Conservation (phyloP, 805 yeast species). For the Blastobotrys peoriensis region DNA sequence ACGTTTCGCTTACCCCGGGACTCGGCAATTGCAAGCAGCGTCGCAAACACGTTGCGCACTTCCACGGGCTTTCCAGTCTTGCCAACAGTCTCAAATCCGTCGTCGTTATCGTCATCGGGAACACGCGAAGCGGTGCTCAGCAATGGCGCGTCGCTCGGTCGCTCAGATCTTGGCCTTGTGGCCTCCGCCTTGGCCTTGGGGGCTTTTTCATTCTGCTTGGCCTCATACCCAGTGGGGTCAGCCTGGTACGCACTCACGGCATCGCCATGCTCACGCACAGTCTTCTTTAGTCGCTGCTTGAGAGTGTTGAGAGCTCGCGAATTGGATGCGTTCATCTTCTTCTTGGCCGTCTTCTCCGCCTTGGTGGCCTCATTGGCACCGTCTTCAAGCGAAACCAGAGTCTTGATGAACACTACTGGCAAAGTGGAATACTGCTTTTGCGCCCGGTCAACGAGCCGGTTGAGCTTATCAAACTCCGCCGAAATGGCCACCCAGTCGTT, state of each 20-base stretch:
- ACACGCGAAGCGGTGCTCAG: slow-evolving; percentile 26
- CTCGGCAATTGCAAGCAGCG: slow-evolving; percentile 70
- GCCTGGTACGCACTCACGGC: slow-evolving; percentile 55
- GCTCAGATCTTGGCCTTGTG: slow-evolving; percentile 26
- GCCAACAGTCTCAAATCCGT: slow-evolving; percentile 36
- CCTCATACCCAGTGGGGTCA: slow-evolving; percentile 70
- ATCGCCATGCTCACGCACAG: slow-evolving; percentile 58
- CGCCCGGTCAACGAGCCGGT: slow-evolving; percentile 59
- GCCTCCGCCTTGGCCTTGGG: slow-evolving; percentile 4
- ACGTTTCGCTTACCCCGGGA: slow-evolving; percentile 94
- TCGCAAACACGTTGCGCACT: slow-evolving; percentile 55
- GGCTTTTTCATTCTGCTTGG: slow-evolving; percentile 27
- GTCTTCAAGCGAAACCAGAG: slow-evolving; percentile 68
- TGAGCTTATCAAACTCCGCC: slow-evolving; percentile 69
- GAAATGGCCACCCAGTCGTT: slow-evolving; percentile 76
- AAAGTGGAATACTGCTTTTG: slow-evolving; percentile 69
- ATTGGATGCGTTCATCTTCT: slow-evolving; percentile 74
- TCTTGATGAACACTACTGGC: slow-evolving; percentile 65
- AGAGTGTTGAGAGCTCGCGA: slow-evolving; percentile 82
- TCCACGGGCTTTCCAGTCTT: slow-evolving; percentile 32
- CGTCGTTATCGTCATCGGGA: slow-evolving; percentile 31
- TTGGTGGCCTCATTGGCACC: slow-evolving; percentile 47
- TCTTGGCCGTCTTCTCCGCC: slow-evolving; percentile 48
- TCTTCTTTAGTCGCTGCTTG: slow-evolving; percentile 83
- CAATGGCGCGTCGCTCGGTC: slow-evolving; percentile 27